Conservation (phyloP, 2,329 filamentous ascomycete species). For the Calcarisporium arbuscula region DNA sequence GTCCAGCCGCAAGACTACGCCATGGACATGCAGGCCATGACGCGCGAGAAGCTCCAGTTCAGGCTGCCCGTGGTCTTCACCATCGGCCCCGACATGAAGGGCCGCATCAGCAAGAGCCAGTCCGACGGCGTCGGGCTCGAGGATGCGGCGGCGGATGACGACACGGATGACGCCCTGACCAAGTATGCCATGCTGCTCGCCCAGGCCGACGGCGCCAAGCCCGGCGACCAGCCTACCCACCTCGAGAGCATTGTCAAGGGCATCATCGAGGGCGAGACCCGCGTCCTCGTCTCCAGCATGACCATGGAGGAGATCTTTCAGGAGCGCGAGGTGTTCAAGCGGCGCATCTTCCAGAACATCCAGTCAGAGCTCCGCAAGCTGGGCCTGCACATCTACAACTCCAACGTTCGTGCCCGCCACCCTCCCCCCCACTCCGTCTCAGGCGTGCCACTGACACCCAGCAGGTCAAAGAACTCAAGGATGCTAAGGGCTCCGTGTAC, state of each 20-base stretch:
- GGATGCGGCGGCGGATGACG: constrained; percentile 33
- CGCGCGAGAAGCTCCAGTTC: constrained; percentile 80
- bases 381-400: constrained; percentile 64
- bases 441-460: neutral
- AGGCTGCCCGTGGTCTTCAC: constrained; percentile 79
- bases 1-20: constrained; percentile 76
- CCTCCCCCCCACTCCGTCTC: too few relatives aligned
- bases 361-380: constrained; percentile 76
- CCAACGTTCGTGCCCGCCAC: constrained; percentile 51
- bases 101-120: constrained; percentile 38
- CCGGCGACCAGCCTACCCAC: constrained; percentile 41
- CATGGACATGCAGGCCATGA: constrained; percentile 83
- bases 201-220: constrained; percentile 47
- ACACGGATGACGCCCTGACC: constrained; percentile 57
- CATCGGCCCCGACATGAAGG: constrained; percentile 70
- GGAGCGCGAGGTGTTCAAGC: constrained; percentile 70
- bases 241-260: constrained; percentile 83
- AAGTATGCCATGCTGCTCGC: constrained; percentile 80
- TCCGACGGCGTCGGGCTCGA: constrained; percentile 13
- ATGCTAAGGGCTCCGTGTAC: constrained; percentile 75
- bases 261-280: constrained; percentile 83
- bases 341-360: constrained; percentile 67
- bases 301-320: constrained; percentile 91
- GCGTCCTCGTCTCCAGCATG: constrained; percentile 78
- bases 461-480: constrained; percentile 71